Percentiles rank a stretch among this genome's conserved stretches.
Conservation (phyloP, 2,329 filamentous ascomycete genomes). For the Pseudocercospora vitis region DNA sequence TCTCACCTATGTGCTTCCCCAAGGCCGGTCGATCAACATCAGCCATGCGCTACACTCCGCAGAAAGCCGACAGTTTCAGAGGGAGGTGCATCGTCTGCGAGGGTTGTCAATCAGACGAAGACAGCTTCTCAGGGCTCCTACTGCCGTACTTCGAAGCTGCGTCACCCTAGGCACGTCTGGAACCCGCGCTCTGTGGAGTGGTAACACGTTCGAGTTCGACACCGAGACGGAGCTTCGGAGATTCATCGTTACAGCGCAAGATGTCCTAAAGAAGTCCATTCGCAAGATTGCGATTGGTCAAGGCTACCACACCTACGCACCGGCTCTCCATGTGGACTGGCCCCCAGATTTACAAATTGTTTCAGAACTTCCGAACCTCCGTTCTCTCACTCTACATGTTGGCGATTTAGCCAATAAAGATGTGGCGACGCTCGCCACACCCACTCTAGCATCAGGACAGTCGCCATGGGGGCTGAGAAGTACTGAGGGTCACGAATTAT, state of each 20-base stretch:
- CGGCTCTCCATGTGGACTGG: too few species aligned
- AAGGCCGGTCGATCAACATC: neutral
- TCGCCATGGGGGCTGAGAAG: too few species aligned
- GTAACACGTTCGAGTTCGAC: neutral
- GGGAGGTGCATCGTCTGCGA: neutral
- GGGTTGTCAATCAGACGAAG: neutral
- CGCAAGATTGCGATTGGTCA: neutral
- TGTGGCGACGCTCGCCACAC: too few species aligned
- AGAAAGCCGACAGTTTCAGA: neutral
- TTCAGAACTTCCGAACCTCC: too few species aligned
- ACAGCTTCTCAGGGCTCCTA: neutral
- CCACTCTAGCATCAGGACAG: too few species aligned
- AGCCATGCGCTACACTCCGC: neutral
- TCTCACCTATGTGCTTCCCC: neutral
- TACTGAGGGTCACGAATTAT: too few species aligned
- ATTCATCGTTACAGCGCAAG: neutral
- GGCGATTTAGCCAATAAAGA: too few species aligned
- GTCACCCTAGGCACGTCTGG: neutral
- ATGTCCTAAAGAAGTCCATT: neutral
- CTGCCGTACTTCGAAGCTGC: neutral
- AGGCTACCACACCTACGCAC: too few species aligned
- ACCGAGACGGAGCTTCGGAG: neutral
- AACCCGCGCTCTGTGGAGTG: neutral
- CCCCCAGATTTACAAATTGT: too few species aligned
- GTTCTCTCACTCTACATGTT: too few species aligned